Percentiles rank a stretch among this genome's conserved stretches.
phyloP scores from a whole-genome alignment of 164 flowering plant species.

The Vitis labrusca region DNA sequence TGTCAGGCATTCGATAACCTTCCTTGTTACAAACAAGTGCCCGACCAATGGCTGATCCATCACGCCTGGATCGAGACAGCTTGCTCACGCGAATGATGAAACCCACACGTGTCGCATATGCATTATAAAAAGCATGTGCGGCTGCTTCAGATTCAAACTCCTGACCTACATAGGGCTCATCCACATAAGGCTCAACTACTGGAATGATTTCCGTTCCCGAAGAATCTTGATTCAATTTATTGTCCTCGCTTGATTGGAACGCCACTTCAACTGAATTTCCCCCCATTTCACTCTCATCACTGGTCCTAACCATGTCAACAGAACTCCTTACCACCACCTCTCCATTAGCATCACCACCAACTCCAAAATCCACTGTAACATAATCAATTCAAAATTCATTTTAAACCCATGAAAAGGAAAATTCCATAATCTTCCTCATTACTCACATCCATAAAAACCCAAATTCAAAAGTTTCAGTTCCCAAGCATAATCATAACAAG shows the following conservation, averaged over 20 bases:
- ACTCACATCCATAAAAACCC: too few relatives aligned
- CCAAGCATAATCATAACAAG: neutral
- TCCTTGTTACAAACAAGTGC: conserved; percentile 83
- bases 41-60: conserved; percentile 68
- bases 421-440: too few relatives aligned
- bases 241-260: conserved; percentile 22
- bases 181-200: conserved; percentile 8
- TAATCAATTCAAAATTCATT: neutral
- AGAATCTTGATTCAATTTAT: conserved; percentile 27
- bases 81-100: conserved; percentile 71
- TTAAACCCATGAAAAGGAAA: too few relatives aligned
- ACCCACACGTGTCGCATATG: conserved; percentile 66
- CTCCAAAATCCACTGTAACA: conserved; percentile 47
- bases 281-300: conserved; percentile 33
- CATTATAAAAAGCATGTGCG: conserved; percentile 71
- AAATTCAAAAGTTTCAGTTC: too few relatives aligned
- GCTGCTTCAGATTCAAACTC: conserved; percentile 78
- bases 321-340: conserved; percentile 29
- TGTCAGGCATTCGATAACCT: conserved; percentile 59
- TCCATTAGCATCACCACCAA: conserved; percentile 30
- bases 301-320: conserved; percentile 22
- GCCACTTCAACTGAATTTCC: conserved; percentile 39
- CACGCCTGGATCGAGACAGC: conserved; percentile 79
- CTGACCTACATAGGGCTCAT: conserved; percentile 67
- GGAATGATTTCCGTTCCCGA: conserved; percentile 21